A percentile compares a stretch with the other conserved stretches of the same genome.
Evolutionary conservation across 345 rosid species (phyloP).

Genomic region (Kandelia obovata): DNA sequence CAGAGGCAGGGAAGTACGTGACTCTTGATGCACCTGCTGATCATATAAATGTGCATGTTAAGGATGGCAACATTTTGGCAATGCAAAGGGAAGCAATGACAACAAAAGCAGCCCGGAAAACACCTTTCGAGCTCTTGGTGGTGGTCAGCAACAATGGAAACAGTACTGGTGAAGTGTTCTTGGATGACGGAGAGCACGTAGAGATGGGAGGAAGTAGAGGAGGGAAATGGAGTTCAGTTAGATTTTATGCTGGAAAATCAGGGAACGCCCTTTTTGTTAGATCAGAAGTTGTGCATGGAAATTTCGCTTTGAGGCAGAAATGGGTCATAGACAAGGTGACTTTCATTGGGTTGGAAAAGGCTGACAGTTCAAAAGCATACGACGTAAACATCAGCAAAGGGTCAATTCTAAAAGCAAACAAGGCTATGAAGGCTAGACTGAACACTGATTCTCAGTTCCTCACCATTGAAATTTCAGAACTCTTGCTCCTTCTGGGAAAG

Average conservation of each 20-base stretch:
- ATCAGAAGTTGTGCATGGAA: constrained; percentile 49
- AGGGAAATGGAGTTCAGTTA: constrained; percentile 50
- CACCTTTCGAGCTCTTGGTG: constrained; percentile 50
- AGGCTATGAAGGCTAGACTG: constrained; percentile 15
- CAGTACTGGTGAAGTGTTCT: constrained; percentile 49
- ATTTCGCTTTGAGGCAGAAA: constrained; percentile 42
- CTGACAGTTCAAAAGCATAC: constrained; percentile 17
- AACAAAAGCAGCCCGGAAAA: constrained; percentile 44
- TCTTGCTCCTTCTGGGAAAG: not conserved
- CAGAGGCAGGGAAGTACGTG: constrained; percentile 31
- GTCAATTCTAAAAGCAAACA: constrained; percentile 2
- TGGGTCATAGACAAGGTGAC: constrained; percentile 53
- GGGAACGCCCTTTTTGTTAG: constrained; percentile 27
- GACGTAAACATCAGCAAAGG: constrained; percentile 1
- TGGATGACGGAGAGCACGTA: constrained; percentile 58
- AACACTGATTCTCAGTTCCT: constrained; percentile 23
- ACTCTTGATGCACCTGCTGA: constrained; percentile 52
- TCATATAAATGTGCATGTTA: constrained; percentile 55
- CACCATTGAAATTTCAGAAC: constrained; percentile 23
- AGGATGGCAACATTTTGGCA: constrained; percentile 58
- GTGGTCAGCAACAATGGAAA: constrained; percentile 37
- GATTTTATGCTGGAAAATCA: constrained; percentile 27
- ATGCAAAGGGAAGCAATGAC: constrained; percentile 75
- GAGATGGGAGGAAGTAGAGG: constrained; percentile 49
- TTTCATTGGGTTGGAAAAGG: constrained; percentile 45